These are phyloP conservation scores for Cladorrhinum sp. DNA, from an alignment of 2,329 filamentous ascomycete species.

Conservation along the genomic window DNA sequence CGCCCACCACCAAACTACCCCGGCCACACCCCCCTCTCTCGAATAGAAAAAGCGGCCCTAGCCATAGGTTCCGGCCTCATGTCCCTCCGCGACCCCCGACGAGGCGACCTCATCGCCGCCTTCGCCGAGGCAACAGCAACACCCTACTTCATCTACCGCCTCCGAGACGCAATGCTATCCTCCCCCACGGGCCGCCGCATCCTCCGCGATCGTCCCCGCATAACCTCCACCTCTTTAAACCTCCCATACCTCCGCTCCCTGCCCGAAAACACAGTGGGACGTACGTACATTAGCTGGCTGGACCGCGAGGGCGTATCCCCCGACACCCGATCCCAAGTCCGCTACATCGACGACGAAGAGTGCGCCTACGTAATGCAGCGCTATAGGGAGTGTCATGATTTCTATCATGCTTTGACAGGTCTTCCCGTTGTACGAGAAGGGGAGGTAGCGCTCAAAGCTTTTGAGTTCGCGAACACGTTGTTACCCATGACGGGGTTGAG, in stretches of 20 bases:
- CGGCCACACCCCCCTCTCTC: slow-evolving; percentile 85
- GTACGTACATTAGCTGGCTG: slow-evolving; percentile 84
- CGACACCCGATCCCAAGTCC: slow-evolving; percentile 77
- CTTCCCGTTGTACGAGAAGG: slow-evolving; percentile 91
- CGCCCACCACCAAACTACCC: slow-evolving; percentile 85
- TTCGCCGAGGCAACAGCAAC: slow-evolving; percentile 93
- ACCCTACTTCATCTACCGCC: slow-evolving; percentile 89
- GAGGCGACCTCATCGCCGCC: slow-evolving; percentile 88
- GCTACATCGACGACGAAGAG: slow-evolving; percentile 92
- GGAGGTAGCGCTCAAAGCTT: slow-evolving; percentile 94
- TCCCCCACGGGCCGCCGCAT: slow-evolving; percentile 83
- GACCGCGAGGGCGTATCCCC: slow-evolving; percentile 90
- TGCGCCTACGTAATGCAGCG: slow-evolving; percentile 98
- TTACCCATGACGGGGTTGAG: slow-evolving; percentile 93
- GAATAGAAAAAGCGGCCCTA: slow-evolving; percentile 70
- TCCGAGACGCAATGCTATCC: slow-evolving; percentile 87
- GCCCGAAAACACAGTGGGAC: slow-evolving; percentile 71
- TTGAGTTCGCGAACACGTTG: slow-evolving; percentile 93
- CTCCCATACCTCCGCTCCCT: slow-evolving; percentile 69
- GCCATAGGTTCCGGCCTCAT: slow-evolving; percentile 62
- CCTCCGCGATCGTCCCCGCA: slow-evolving; percentile 82
- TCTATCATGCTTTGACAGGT: slow-evolving; percentile 92
- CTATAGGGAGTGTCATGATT: slow-evolving; percentile 96
- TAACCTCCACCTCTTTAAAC: slow-evolving; percentile 70
- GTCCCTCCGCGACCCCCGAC: slow-evolving; percentile 70